Evolutionary conservation across 176 grass and related monocot genomes (phyloP), one percentile per base, ranked within the genome.

Genomic region (Oryza meridionalis): DNA sequence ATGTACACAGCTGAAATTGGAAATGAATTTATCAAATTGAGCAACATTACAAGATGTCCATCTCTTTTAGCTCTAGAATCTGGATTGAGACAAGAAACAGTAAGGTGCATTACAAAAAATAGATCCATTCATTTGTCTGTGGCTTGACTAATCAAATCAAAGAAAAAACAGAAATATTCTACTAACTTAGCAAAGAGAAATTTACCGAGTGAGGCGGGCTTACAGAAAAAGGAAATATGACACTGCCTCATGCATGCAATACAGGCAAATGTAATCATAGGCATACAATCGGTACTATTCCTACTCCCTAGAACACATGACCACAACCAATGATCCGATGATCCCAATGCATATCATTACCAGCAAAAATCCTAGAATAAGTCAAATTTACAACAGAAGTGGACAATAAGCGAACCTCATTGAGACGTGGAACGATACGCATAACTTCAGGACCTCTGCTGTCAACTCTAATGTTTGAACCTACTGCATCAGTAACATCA

Each of bases 401-500:
- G 9, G 53, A 51, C 16, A 87, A 76, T 47, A 63, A 16, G 43
- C 66, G 10, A 74, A 99, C 97, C 97, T 99, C 97, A 92, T 96
- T 99, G 69, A 99, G 49, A 50, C 97, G 93, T 37, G 97, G 97
- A 87, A 95, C 0, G 42, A 99, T 96, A 7, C 97, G 91, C 93
- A 99, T 94, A 61, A 99, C 97, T 91, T 99, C 97, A 81, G 97
- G 97, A 65, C 97, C 97, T 73, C 93, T 90, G 78, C 97, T 99
- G 75, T 99, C 97, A 91, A 99, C 92, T 75, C 90, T 84, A 67
- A 99, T 94, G 85, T 99, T 99, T 83, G 93, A 96, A 0, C 96
- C 96, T 82, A 99, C 96, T 69, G 96, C 96, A 89, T 99, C 96
- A 43, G 93, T 99, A 27, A 99, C 86, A 91, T 96, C 96, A 84